These are phyloP conservation scores for Brassica hybrid DNA, from an alignment of 441 rosid species.

Conservation along the genomic window DNA sequence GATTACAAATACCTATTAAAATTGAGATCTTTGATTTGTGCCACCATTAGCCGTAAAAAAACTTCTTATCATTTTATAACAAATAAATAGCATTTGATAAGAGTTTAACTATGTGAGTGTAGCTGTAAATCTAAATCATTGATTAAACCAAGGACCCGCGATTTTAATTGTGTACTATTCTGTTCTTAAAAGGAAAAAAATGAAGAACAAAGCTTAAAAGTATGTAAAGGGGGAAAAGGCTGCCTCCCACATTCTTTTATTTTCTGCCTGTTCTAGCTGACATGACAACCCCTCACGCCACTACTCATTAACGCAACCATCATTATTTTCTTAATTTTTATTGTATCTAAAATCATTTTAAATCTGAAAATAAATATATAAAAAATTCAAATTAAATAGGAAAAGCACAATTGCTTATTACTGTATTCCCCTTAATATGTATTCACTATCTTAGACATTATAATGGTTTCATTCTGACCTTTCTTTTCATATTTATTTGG, in stretches of 20 bases:
- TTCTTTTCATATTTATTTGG: slow-evolving; percentile 23
- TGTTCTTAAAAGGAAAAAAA: background rate
- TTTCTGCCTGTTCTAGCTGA: slow-evolving; percentile 47
- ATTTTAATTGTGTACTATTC: slow-evolving; percentile 29
- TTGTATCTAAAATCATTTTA: slow-evolving; percentile 1
- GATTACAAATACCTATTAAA: no score
- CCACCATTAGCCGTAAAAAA: no score
- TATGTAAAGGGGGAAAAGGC: slow-evolving; percentile 38
- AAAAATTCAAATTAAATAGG: background rate
- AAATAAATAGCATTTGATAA: no score
- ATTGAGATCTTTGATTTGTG: no score
- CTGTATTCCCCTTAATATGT: slow-evolving; percentile 31
- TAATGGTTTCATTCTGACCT: slow-evolving; percentile 44
- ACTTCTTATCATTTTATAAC: no score
- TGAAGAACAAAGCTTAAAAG: slow-evolving; percentile 28
- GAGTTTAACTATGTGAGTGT: no score
- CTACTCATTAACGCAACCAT: slow-evolving; percentile 45
- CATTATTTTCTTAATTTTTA: slow-evolving; percentile 34
- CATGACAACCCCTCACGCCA: slow-evolving; percentile 61
- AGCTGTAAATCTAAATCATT: no score
- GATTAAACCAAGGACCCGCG: background rate
- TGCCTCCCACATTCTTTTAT: slow-evolving; percentile 71
- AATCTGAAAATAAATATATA: slow-evolving; percentile 16
- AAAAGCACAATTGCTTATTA: slow-evolving; percentile 15
- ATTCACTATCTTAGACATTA: slow-evolving; percentile 41